These are phyloP conservation scores for Calonectria honghensis DNA, from an alignment of 2,329 filamentous ascomycete genomes.

Conservation along the genomic window DNA sequence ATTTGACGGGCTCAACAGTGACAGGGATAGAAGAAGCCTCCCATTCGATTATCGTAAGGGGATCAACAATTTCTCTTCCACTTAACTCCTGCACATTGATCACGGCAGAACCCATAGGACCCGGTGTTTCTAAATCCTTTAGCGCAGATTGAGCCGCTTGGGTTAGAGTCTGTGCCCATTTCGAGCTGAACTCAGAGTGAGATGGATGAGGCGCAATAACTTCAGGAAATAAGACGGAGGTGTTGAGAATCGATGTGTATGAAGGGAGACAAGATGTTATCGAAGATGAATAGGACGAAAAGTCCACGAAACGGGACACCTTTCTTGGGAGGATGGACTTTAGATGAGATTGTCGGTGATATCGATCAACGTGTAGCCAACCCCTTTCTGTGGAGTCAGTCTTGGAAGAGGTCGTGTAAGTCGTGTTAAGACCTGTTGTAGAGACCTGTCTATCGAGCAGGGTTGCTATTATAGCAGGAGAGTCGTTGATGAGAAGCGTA, in stretches of 20 bases:
- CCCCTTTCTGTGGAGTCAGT: not conserved
- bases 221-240: not conserved
- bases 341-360: conserved; percentile 3
- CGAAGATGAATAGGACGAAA: not conserved
- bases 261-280: not conserved
- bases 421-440: not conserved
- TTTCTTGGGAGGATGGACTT: conserved; percentile 1
- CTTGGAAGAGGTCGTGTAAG: not conserved
- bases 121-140: not conserved
- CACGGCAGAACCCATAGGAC: not conserved
- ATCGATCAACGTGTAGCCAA: conserved; percentile 7
- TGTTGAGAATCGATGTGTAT: not conserved
- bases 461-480: not conserved
- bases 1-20: conserved; percentile 1
- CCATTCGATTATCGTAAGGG: not conserved
- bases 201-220: not conserved
- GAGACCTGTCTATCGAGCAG: not conserved
- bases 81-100: not conserved
- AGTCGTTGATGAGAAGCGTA: not conserved
- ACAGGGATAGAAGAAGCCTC: not conserved
- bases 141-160: not conserved
- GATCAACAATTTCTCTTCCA: not conserved
- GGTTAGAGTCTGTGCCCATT: not conserved
- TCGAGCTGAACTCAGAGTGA: not conserved
- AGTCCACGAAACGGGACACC: conserved; percentile 6